Conservation (phyloP, 2,329 filamentous ascomycete genomes). For the Fusarium annulatum region DNA sequence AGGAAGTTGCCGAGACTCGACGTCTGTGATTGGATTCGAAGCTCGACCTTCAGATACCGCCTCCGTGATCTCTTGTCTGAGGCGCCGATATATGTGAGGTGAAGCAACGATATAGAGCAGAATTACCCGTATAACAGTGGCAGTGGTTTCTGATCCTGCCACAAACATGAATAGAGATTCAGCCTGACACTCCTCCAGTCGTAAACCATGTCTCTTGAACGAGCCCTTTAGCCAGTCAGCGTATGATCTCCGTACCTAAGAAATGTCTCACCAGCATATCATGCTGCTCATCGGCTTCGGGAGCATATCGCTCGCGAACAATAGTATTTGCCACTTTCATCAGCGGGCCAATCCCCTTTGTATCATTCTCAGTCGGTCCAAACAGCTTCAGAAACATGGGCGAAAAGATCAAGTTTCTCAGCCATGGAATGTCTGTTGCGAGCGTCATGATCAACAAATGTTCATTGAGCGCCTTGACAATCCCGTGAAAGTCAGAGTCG, state of each 20-base stretch:
- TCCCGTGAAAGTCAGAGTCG: neutral
- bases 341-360: neutral
- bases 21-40: neutral
- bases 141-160: neutral
- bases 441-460: neutral
- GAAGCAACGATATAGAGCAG: neutral
- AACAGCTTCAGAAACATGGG: neutral
- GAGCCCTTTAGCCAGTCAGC: neutral
- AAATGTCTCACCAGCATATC: neutral
- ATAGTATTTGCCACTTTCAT: neutral
- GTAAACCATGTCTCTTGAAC: neutral
- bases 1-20: neutral
- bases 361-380: neutral
- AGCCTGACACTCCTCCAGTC: neutral
- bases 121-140: neutral
- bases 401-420: neutral
- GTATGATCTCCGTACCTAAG: rapidly evolving
- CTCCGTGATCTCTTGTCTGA: neutral
- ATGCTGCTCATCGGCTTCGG: neutral
- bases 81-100: neutral
- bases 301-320: neutral
- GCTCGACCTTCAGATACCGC: neutral
- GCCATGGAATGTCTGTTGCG: neutral
- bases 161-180: neutral
- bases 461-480: neutral